These are phyloP conservation scores for Plenodomus lindquistii DNA, from an alignment of 2,329 filamentous ascomycete genomes.

Conservation along the genomic window DNA sequence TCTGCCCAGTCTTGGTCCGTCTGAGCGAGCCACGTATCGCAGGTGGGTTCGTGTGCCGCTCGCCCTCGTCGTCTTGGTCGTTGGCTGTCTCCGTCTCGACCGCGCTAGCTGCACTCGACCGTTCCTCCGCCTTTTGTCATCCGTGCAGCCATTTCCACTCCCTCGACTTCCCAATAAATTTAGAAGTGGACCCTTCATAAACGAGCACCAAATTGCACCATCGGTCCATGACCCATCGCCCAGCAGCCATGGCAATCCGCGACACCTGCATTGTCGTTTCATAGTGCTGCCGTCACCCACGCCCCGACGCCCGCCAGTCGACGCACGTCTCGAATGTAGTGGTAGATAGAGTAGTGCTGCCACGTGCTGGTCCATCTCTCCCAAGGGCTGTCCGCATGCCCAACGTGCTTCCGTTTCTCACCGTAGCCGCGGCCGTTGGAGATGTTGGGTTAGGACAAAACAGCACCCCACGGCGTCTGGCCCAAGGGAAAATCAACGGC, in stretches of 20 bases:
- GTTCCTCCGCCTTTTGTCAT: conserved; percentile 6
- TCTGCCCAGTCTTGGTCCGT: conserved; percentile 26
- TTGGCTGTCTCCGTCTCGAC: too few species aligned
- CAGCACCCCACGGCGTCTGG: conserved; percentile 20
- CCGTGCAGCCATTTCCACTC: conserved; percentile 7
- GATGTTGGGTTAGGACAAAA: conserved; percentile 8
- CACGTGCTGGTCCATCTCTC: too few species aligned
- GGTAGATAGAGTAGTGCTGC: too few species aligned
- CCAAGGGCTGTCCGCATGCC: conserved; percentile 23
- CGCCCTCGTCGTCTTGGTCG: conserved; percentile 4
- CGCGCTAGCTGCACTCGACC: not conserved
- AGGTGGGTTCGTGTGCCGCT: too few species aligned
- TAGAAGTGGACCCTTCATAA: conserved; percentile 24
- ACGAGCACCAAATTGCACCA: conserved; percentile 31
- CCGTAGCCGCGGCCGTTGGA: conserved; percentile 29
- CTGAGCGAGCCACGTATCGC: conserved; percentile 37
- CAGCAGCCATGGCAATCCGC: not conserved
- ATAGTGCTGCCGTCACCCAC: not conserved
- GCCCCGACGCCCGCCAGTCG: too few species aligned
- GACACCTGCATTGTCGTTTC: not conserved
- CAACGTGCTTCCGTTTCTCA: conserved; percentile 25
- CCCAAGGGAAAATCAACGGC: conserved; percentile 3
- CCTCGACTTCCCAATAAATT: conserved; percentile 20
- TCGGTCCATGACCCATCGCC: too few species aligned
- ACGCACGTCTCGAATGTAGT: too few species aligned